phyloP scores from a whole-genome alignment of 2,329 filamentous ascomycete genomes.

The Paecilomyces sp. region DNA sequence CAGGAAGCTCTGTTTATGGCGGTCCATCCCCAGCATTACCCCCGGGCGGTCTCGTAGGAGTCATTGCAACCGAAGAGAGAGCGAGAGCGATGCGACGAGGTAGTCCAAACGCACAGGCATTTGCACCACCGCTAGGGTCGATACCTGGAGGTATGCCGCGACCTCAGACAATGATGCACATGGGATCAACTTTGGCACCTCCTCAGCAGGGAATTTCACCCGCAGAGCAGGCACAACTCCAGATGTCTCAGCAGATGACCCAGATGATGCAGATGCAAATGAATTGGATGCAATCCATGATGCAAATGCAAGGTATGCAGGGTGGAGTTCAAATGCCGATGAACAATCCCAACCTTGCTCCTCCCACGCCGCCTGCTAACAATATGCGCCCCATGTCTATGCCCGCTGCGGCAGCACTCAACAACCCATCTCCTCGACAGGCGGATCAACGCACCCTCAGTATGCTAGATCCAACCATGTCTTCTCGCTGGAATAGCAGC shows the following conservation, averaged over 20 bases:
- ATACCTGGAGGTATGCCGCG: conserved; percentile 24
- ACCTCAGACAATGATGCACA: conserved; percentile 29
- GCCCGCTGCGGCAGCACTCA: conserved; percentile 22
- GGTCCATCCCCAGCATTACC: conserved; percentile 41
- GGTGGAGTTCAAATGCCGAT: conserved; percentile 23
- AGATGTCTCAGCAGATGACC: conserved; percentile 76
- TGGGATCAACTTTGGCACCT: conserved; percentile 9
- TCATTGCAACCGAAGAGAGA: conserved; percentile 80
- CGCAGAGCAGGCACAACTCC: conserved; percentile 66
- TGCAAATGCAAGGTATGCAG: conserved; percentile 54
- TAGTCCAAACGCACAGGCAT: conserved; percentile 61
- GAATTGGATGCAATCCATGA: conserved; percentile 74
- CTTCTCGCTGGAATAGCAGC: conserved; percentile 26
- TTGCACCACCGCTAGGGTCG: conserved; percentile 20
- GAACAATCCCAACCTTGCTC: conserved; percentile 18
- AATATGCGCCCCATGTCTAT: conserved; percentile 44
- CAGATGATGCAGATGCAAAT: conserved; percentile 92
- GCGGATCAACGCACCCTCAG: conserved; percentile 64
- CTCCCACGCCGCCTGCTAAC: conserved; percentile 16
- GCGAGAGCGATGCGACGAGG: conserved; percentile 70
- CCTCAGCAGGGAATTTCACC: conserved; percentile 41
- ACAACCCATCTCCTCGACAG: conserved; percentile 19
- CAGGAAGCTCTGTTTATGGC: conserved; percentile 43
- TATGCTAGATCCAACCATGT: conserved; percentile 63
- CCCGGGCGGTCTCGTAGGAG: conserved; percentile 74